Conservation (phyloP, 768 basidiomycete genomes). For the Lentinula detonsa region DNA sequence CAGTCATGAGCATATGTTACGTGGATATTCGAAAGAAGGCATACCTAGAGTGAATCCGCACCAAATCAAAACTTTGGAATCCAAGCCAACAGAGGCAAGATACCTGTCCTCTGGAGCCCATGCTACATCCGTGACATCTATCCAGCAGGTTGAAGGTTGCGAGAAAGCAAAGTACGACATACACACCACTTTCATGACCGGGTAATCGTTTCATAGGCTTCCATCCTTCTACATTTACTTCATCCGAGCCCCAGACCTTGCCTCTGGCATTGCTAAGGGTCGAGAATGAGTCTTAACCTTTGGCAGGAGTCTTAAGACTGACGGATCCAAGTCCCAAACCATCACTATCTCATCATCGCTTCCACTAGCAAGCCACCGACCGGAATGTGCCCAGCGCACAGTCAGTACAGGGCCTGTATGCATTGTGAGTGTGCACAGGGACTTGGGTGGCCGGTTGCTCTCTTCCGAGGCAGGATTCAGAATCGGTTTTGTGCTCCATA, state of each 20-base stretch:
- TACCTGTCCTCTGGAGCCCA: conserved; percentile 94
- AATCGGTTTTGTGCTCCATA: conserved; percentile 97
- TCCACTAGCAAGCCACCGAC: conserved; percentile 91
- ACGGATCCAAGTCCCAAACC: conserved; percentile 98
- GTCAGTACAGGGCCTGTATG: conserved; percentile 92
- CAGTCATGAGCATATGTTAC: neutral
- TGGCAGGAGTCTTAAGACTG: conserved; percentile 23
- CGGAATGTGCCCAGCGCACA: conserved; percentile 91
- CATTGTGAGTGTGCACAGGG: conserved; percentile 85
- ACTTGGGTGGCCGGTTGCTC: conserved; percentile 73
- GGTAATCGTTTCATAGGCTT: conserved; percentile 88
- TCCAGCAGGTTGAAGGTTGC: conserved; percentile 4
- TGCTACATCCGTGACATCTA: conserved; percentile 92
- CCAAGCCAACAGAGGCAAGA: conserved; percentile 89
- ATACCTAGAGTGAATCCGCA: conserved; percentile 86
- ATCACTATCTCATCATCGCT: conserved; percentile 94
- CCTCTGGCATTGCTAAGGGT: conserved; percentile 63
- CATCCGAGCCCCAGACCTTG: conserved; percentile 91
- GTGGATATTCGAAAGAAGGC: conserved; percentile 13
- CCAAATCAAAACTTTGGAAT: conserved; percentile 91
- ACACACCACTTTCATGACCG: conserved; percentile 89
- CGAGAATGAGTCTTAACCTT: neutral
- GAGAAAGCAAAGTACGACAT: neutral
- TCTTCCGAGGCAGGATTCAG: conserved; percentile 64
- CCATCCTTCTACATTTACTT: conserved; percentile 97